These are phyloP conservation scores for Aurifilum marmelostoma DNA, from an alignment of 2,329 filamentous ascomycete species.

Conservation along the genomic window DNA sequence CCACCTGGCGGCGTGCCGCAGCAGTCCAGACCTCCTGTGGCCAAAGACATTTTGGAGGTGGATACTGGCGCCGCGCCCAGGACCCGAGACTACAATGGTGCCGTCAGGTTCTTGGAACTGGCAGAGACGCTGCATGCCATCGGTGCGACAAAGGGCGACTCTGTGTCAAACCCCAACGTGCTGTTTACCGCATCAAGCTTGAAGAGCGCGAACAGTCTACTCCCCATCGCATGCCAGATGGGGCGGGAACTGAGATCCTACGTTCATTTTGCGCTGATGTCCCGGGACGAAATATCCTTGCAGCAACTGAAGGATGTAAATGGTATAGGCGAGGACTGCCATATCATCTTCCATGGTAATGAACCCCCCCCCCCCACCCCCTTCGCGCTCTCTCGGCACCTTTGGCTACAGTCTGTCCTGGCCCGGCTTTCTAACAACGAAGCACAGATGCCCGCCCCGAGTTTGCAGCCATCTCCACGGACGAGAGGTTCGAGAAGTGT, in stretches of 20 bases:
- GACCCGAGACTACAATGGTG: conserved; percentile 65
- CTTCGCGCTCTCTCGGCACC: neutral
- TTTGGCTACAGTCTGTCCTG: conserved; percentile 16
- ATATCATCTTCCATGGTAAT: conserved; percentile 62
- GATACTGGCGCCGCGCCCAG: conserved; percentile 30
- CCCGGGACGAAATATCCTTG: conserved; percentile 70
- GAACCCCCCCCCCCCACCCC: neutral
- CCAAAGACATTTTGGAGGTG: conserved; percentile 20
- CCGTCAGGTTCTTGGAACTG: conserved; percentile 69
- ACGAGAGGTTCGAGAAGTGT: conserved; percentile 68
- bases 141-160: conserved; percentile 54
- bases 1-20: conserved; percentile 21
- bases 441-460: conserved; percentile 75
- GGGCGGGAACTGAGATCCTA: conserved; percentile 66
- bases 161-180: conserved; percentile 66
- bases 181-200: conserved; percentile 79
- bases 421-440: conserved; percentile 7
- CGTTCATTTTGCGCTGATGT: conserved; percentile 82
- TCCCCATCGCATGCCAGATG: conserved; percentile 90
- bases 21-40: conserved; percentile 21
- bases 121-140: conserved; percentile 65
- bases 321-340: conserved; percentile 73
- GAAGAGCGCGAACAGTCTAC: conserved; percentile 69
- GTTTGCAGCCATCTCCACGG: conserved; percentile 68
- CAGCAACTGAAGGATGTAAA: conserved; percentile 75